A percentile compares a stretch with the other conserved stretches of the same genome.
phyloP scores from a whole-genome alignment of 176 grass and related monocot genomes.

The Zoysia japonica region DNA sequence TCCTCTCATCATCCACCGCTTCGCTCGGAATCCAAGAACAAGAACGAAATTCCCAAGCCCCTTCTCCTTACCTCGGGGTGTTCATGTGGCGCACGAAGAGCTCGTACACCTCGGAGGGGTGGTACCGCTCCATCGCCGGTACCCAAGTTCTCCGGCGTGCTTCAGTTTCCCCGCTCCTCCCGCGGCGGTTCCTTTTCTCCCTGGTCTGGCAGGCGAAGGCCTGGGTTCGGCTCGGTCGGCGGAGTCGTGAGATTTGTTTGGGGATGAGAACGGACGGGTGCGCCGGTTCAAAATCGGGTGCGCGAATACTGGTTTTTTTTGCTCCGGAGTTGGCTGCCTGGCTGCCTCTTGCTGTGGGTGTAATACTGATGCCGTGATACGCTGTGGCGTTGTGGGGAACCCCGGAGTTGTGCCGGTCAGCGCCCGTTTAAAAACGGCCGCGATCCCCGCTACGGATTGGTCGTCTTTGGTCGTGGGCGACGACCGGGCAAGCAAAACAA shows the following conservation, averaged over 20 bases:
- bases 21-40: background rate
- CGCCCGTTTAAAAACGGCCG: conserved; percentile 41
- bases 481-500: background rate
- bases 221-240: background rate
- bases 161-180: conserved; percentile 26
- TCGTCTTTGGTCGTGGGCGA: too few species aligned
- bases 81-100: conserved; percentile 80
- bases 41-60: background rate
- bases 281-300: conserved; percentile 45
- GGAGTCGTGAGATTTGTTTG: conserved; percentile 9
- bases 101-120: conserved; percentile 72
- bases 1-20: background rate
- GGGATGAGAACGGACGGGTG: background rate
- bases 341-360: background rate
- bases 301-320: background rate
- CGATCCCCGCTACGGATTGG: conserved; percentile 8
- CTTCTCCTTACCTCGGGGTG: conserved; percentile 52
- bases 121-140: conserved; percentile 42
- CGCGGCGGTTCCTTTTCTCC: conserved; percentile 33
- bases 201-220: background rate
- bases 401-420: conserved; percentile 50
- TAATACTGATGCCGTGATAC: too few species aligned
- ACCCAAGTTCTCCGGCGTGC: conserved; percentile 5
- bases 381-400: background rate
- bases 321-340: background rate